Evolutionary conservation across 768 basidiomycete genomes (phyloP), one percentile per base, ranked within the genome.

Genomic region (Inosperma sp.): DNA sequence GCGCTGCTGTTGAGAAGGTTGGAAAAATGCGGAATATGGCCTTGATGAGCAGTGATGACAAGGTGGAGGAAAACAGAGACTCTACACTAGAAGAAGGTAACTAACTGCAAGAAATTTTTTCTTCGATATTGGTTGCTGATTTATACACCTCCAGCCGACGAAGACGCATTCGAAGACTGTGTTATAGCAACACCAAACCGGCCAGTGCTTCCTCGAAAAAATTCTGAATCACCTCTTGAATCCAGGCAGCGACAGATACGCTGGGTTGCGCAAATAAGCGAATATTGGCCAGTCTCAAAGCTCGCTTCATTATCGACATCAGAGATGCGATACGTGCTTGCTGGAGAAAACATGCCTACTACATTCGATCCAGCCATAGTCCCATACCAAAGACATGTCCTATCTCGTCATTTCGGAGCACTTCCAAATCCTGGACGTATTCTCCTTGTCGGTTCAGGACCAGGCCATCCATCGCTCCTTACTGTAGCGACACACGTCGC

Each of bases 221-320:
- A 48, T 2, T 59, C 65, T 23, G 74, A 76, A 64, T 73, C 67
- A 3, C 65, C 59, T 7, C 35, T 56, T 2, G 85, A 86, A 55
- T 70, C 64, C 21, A 70, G 78, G 46, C 73, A 69, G 9, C 75
- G 93, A 26, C 75, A 88, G 13, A 89, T 96, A 80, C 82, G 86
- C 65, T 97, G 93, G 91, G 85, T 96, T 3, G 84, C 92, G 0
- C 95, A 97, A 64, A 80, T 98, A 58, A 94, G 92, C 74, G 94
- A 97, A 65, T 97, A 96, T 65, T 97, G 93, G 90, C 85, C 92
- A 0, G 74, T 93, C 41, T 77, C 85, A 9, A 81, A 79, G 34
- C 77, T 97, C 7, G 84, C 90, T 0, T 65, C 69, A 8, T 78
- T 96, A 77, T 72, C 80, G 14, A 74, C 78, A 31, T 62, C 60